A percentile compares a stretch with the other conserved stretches of the same genome.
phyloP scores from a whole-genome alignment of 169 alveolate genomes.

The Plasmodium vinckei region DNA sequence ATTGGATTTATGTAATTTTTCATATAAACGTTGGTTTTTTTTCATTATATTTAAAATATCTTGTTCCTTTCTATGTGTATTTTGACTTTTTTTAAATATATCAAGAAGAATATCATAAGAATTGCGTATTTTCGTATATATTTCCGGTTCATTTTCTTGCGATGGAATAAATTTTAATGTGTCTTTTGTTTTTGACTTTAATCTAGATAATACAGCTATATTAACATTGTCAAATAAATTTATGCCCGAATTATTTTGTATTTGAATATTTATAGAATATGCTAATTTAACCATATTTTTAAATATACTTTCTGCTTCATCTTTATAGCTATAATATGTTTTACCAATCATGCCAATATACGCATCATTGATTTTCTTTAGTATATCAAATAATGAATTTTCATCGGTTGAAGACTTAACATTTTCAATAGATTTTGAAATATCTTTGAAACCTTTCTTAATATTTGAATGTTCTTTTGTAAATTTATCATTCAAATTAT shows the following conservation, averaged over 20 bases:
- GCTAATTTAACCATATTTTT: slow-evolving; percentile 1
- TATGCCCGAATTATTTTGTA: not conserved
- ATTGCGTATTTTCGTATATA: not conserved
- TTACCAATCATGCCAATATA: not conserved
- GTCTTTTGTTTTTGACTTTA: not conserved
- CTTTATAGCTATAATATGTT: not conserved
- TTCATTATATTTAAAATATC: not conserved
- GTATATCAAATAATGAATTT: not conserved
- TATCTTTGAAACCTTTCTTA: not conserved
- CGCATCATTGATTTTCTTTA: not conserved
- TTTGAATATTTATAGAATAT: not conserved
- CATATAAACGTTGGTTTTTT: not conserved
- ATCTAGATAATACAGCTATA: not conserved
- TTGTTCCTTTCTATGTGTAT: not conserved
- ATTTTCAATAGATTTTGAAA: not conserved
- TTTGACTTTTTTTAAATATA: not conserved
- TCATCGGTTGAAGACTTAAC: not conserved
- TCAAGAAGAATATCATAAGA: not conserved
- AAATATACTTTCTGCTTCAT: slow-evolving; percentile 1
- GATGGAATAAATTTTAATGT: not conserved
- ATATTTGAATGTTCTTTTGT: not conserved
- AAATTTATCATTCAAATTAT: not conserved
- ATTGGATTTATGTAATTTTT: not conserved
- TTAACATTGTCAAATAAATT: not conserved
- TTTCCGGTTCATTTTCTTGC: not conserved